Evolutionary conservation across 306 rosid genomes (phyloP).

Genomic region (Erythrophleum fordii): DNA sequence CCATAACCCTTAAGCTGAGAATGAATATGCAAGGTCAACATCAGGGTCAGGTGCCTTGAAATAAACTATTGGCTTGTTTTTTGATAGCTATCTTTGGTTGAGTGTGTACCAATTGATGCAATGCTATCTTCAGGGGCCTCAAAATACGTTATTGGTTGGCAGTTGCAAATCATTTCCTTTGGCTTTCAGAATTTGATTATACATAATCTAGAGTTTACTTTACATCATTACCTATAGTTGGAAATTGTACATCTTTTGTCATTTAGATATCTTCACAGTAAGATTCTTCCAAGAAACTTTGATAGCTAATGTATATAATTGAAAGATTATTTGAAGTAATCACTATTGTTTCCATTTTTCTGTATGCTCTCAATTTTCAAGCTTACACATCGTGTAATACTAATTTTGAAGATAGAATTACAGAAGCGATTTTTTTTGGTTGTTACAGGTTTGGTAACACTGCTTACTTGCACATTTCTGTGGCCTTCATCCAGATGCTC

Average conservation of each 20-base stretch:
- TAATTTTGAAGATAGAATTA: conserved; percentile 5
- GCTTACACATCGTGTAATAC: background rate
- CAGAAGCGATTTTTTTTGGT: background rate
- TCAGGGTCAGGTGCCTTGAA: background rate
- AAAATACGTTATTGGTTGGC: background rate
- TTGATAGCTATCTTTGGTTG: background rate
- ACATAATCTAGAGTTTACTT: background rate
- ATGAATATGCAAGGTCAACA: background rate
- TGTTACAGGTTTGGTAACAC: conserved; percentile 94
- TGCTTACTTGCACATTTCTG: conserved; percentile 94
- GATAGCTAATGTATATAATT: background rate
- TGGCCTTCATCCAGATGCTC: conserved; percentile 99
- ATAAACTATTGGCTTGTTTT: background rate
- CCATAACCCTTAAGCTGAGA: background rate
- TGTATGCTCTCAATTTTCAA: background rate
- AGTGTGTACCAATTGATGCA: background rate
- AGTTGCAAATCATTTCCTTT: background rate
- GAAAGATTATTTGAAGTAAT: conserved; percentile 7
- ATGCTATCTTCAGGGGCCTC: background rate
- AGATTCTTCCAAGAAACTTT: conserved; percentile 15
- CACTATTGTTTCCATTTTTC: background rate
- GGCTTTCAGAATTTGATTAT: background rate
- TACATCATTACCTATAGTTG: background rate
- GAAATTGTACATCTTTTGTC: conserved; percentile 1
- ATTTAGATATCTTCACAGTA: background rate